These are phyloP conservation scores for Citrullus mucosospermus DNA, from an alignment of 306 rosid species.

Conservation along the genomic window DNA sequence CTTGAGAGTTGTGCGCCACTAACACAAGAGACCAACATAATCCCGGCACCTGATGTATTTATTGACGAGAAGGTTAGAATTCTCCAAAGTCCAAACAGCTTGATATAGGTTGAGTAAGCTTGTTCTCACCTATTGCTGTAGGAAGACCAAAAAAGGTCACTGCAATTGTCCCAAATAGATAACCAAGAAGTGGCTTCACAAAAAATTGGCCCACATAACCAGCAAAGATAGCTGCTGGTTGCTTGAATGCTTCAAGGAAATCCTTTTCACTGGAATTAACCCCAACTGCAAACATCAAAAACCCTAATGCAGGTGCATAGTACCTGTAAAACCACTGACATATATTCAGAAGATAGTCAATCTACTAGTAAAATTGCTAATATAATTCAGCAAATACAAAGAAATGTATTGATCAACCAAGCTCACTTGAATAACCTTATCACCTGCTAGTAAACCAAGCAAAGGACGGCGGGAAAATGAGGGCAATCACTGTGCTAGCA, in stretches of 20 bases:
- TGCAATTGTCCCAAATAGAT: slow-evolving; percentile 54
- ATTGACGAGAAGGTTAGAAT: slow-evolving; percentile 23
- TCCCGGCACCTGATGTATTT: slow-evolving; percentile 71
- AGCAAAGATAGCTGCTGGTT: slow-evolving; percentile 59
- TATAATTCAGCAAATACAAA: slow-evolving; percentile 9
- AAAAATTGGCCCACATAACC: slow-evolving; percentile 80
- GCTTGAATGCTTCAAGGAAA: slow-evolving; percentile 69
- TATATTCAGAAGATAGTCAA: background rate
- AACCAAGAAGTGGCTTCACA: slow-evolving; percentile 85
- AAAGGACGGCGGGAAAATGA: slow-evolving; percentile 74
- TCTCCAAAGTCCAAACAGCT: background rate
- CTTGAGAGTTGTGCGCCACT: slow-evolving; percentile 97
- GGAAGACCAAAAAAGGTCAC: slow-evolving; percentile 61
- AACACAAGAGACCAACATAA: slow-evolving; percentile 82
- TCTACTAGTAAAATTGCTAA: background rate
- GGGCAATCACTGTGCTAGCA: slow-evolving; percentile 71
- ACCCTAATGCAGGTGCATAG: slow-evolving; percentile 92
- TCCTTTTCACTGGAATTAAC: slow-evolving; percentile 87
- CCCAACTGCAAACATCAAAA: slow-evolving; percentile 97
- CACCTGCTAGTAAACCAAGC: slow-evolving; percentile 95
- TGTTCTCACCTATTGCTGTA: slow-evolving; percentile 54
- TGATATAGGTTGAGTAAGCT: slow-evolving; percentile 11
- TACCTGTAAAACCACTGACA: slow-evolving; percentile 37
- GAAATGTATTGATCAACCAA: background rate
- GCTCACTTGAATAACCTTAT: slow-evolving; percentile 10